phyloP scores from a whole-genome alignment of 495 filamentous ascomycete species.

The Aspergillus coremiiformis region DNA sequence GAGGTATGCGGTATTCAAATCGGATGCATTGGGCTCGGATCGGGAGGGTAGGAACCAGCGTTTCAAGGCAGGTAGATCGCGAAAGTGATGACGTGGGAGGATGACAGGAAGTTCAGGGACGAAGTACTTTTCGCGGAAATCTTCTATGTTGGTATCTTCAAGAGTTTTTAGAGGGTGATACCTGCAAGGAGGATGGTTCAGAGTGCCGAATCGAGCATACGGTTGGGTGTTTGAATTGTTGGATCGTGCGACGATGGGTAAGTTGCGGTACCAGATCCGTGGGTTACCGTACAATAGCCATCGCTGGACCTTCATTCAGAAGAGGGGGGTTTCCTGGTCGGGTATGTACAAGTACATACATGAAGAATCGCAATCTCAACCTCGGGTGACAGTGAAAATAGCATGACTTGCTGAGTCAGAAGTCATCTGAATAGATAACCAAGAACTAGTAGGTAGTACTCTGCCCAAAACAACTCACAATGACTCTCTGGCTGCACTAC shows the following conservation, averaged over 20 bases:
- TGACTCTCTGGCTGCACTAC: background rate
- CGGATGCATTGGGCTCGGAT: slow-evolving; percentile 1
- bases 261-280: slow-evolving; percentile 9
- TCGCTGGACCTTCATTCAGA: slow-evolving; percentile 29
- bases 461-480: background rate
- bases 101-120: slow-evolving; percentile 37
- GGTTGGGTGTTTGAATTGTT: background rate
- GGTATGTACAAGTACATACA: background rate
- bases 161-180: slow-evolving; percentile 29
- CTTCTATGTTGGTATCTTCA: slow-evolving; percentile 25
- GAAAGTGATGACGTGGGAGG: slow-evolving; percentile 40
- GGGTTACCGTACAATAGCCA: slow-evolving; percentile 13
- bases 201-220: slow-evolving; percentile 5
- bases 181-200: slow-evolving; percentile 5
- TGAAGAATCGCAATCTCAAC: background rate
- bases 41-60: slow-evolving; percentile 44
- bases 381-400: no score
- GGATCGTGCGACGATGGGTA: background rate
- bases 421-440: background rate
- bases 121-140: slow-evolving; percentile 46
- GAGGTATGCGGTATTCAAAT: slow-evolving; percentile 46
- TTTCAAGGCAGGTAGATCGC: slow-evolving; percentile 40
- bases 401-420: background rate
- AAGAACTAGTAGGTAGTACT: no score
- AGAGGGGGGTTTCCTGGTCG: background rate